A percentile compares a stretch with the other conserved stretches of the same genome.
phyloP scores from a whole-genome alignment of 129 eudicot genomes.

The Daucus carota region DNA sequence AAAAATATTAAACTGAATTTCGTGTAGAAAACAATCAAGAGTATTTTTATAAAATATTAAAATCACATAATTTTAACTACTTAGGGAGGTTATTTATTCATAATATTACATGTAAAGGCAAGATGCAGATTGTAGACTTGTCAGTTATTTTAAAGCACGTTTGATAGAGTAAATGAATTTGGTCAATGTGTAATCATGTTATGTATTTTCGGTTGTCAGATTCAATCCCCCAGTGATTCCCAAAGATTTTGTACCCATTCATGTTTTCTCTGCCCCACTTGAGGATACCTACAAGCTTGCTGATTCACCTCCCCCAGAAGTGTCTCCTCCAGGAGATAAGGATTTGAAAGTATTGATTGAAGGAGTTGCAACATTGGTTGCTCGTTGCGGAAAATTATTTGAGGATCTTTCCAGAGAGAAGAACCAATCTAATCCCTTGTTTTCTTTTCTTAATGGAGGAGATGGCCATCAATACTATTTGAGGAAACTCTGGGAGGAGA shows the following conservation, averaged over 20 bases:
- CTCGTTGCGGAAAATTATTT: slow-evolving; percentile 92
- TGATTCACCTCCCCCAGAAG: slow-evolving; percentile 64
- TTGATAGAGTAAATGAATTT: not conserved
- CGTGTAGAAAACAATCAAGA: not conserved
- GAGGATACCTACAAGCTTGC: slow-evolving; percentile 26
- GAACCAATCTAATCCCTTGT: slow-evolving; percentile 75
- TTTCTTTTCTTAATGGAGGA: slow-evolving; percentile 78
- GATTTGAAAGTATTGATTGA: slow-evolving; percentile 65
- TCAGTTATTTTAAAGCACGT: not conserved
- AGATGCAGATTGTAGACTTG: not conserved
- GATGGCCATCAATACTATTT: slow-evolving; percentile 71
- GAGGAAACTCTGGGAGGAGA: slow-evolving; percentile 93
- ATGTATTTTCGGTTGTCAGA: slow-evolving; percentile 31
- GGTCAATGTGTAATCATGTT: not conserved
- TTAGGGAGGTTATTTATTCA: not conserved
- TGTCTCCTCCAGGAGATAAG: slow-evolving; percentile 78
- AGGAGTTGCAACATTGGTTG: slow-evolving; percentile 89
- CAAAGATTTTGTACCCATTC: slow-evolving; percentile 68
- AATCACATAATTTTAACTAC: not conserved
- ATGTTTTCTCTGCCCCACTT: slow-evolving; percentile 56
- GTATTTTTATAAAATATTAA: not conserved
- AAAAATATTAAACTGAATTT: not conserved
- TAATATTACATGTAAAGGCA: not conserved
- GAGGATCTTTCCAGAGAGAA: slow-evolving; percentile 94
- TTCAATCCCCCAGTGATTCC: slow-evolving; percentile 90